These are phyloP conservation scores for Lactarius quietus DNA, from an alignment of 768 basidiomycete species.

Conservation along the genomic window DNA sequence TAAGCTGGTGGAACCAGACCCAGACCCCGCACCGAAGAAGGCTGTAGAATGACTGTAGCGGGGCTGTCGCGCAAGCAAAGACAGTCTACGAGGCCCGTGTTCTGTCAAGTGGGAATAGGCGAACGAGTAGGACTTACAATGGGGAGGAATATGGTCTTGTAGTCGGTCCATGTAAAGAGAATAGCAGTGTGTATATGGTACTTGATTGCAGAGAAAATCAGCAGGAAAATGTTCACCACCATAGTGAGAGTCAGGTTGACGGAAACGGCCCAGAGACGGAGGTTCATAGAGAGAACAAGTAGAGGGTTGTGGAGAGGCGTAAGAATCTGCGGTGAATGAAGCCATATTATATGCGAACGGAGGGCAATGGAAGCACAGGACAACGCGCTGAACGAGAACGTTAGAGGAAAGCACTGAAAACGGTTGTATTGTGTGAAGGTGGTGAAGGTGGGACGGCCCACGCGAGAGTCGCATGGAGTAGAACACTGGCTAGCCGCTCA, in stretches of 20 bases:
- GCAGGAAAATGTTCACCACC: conserved; percentile 6
- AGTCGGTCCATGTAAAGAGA: conserved; percentile 33
- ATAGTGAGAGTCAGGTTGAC: background rate
- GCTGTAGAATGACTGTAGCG: conserved; percentile 8
- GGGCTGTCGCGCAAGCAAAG: conserved; percentile 26
- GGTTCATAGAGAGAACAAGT: background rate
- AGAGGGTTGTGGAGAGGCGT: conserved; percentile 13
- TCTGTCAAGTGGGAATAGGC: background rate
- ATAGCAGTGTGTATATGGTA: conserved; percentile 27
- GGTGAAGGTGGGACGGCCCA: background rate
- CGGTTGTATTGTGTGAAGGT: conserved; percentile 9
- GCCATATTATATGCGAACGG: conserved; percentile 4
- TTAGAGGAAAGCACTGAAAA: conserved; percentile 4
- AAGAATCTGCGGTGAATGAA: conserved; percentile 6
- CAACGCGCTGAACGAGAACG: conserved; percentile 13
- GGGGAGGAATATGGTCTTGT: conserved; percentile 32
- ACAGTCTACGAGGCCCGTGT: conserved; percentile 1
- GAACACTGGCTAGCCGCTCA: conserved; percentile 14
- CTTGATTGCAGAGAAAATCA: conserved; percentile 10
- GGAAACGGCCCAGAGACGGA: conserved; percentile 1
- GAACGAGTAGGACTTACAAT: conserved; percentile 26
- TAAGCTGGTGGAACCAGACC: conserved; percentile 29
- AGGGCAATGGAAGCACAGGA: background rate
- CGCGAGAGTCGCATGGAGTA: conserved; percentile 11
- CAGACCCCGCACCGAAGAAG: conserved; percentile 22